Conservation (phyloP, 164 flowering plant species). For the Houttuynia cordata region DNA sequence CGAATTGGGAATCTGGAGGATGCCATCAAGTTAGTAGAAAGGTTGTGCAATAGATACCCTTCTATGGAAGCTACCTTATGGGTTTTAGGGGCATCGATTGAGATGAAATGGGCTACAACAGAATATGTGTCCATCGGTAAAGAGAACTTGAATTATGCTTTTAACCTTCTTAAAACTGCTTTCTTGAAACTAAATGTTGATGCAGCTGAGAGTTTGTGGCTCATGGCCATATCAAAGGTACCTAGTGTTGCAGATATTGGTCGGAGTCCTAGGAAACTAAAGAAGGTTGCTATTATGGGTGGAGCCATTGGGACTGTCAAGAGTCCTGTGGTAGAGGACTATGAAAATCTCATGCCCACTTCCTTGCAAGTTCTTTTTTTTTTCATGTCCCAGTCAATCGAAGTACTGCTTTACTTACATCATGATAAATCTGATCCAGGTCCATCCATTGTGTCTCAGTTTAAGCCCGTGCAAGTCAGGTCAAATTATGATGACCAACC, state of each 20-base stretch:
- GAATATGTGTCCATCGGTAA: conserved; percentile 29
- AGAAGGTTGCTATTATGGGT: no score
- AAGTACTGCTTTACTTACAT: conserved; percentile 59
- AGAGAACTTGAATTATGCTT: conserved; percentile 35
- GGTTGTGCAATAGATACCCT: conserved; percentile 41
- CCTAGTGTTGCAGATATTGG: no score
- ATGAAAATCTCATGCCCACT: conserved; percentile 84
- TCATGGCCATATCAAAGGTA: no score
- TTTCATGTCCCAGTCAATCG: conserved; percentile 92
- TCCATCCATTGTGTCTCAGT: conserved; percentile 31
- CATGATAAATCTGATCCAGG: conserved; percentile 56
- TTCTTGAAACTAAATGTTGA: conserved; percentile 39
- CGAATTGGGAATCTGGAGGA: conserved; percentile 52
- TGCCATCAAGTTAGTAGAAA: conserved; percentile 50
- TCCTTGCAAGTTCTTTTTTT: conserved; percentile 82
- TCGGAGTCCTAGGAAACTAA: no score
- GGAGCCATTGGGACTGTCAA: conserved; percentile 98
- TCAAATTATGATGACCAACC: conserved; percentile 84
- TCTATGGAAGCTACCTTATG: conserved; percentile 38
- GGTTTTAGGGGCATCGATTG: conserved; percentile 48
- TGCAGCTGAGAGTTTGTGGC: conserved; percentile 73
- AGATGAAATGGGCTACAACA: conserved; percentile 33
- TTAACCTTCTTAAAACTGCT: conserved; percentile 33
- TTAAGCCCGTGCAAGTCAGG: conserved; percentile 69
- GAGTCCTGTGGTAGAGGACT: conserved; percentile 88